A percentile compares a stretch with the other conserved stretches of the same genome.
These are phyloP conservation scores for Fomes fomentarius DNA, from an alignment of 1,284 basidiomycete genomes.

Conservation along the genomic window DNA sequence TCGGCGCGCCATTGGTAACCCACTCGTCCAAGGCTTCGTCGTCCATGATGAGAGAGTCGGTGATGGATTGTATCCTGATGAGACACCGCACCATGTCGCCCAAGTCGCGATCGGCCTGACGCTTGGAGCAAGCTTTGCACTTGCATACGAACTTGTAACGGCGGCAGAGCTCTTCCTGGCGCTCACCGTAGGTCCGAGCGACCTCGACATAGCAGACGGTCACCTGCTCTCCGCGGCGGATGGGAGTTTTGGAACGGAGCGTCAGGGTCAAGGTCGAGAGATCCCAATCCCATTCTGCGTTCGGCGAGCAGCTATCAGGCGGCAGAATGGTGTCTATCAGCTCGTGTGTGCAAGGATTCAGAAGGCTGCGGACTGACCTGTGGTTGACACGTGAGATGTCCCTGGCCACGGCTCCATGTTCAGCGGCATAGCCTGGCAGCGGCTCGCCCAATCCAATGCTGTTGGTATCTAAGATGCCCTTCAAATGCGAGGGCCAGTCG, in stretches of 20 bases:
- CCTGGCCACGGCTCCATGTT: background rate
- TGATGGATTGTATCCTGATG: background rate
- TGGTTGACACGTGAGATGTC: background rate
- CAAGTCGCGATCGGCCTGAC: background rate
- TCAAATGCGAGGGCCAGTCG: background rate
- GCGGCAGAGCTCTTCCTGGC: slow-evolving; percentile 31
- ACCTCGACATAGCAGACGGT: slow-evolving; percentile 43
- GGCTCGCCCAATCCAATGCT: background rate
- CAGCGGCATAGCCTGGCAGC: background rate
- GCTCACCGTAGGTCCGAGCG: slow-evolving; percentile 29
- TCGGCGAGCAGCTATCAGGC: slow-evolving; percentile 44
- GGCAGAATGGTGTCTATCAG: background rate
- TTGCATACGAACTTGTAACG: slow-evolving; percentile 42
- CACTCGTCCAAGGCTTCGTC: no score
- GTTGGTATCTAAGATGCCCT: background rate
- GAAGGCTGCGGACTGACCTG: background rate
- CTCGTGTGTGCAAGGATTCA: background rate
- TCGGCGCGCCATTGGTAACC: no score
- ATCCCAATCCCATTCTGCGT: slow-evolving; percentile 45
- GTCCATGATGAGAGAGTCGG: background rate
- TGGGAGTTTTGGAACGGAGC: slow-evolving; percentile 42
- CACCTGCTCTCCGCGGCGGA: slow-evolving; percentile 44
- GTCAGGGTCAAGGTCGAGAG: slow-evolving; percentile 37
- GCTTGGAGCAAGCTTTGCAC: slow-evolving; percentile 38
- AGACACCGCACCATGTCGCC: background rate